Base-by-base conservation (phyloP, 495 filamentous ascomycete genomes). In the Hypoxylon fragiforme region DNA sequence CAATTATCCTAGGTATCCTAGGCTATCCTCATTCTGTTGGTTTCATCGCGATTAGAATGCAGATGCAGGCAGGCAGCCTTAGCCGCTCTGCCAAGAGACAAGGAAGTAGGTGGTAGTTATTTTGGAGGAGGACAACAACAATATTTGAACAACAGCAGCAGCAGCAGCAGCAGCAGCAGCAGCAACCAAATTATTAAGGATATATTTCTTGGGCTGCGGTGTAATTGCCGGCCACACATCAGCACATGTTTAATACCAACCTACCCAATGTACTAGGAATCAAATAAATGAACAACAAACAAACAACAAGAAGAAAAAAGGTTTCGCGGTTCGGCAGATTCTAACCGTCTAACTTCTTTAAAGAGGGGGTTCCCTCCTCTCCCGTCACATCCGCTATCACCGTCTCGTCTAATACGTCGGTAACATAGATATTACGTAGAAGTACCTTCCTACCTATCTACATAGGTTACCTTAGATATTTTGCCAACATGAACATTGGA, bases 161-260 rank as follows among this genome's bases (percentile, higher is more conserved):
- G n/a, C n/a, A n/a, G n/a, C n/a, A n/a, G n/a, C n/a, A n/a, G n/a
- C n/a, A n/a, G n/a, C n/a, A n/a, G n/a, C n/a, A n/a, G n/a, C n/a
- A n/a, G n/a, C n/a, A 34, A 45, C 36, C n/a, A 22, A 41, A 26
- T n/a, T 32, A 46, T 7, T 7, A 26, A 13, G 28, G 37, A 49
- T 62, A 43, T 22, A 62, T 56, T n/a, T n/a, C n/a, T n/a, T 44
- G 58, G 48, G 58, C 58, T 53, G 58, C 58, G 51, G 58, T 53
- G 45, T 64, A 55, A 59, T 60, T 66, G 51, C 62, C 53, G 52
- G 54, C 55, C n/a, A n/a, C n/a, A n/a, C n/a, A n/a, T n/a, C n/a
- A n/a, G n/a, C n/a, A n/a, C n/a, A n/a, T n/a, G n/a, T n/a, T n/a
- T n/a, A n/a, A n/a, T n/a, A n/a, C n/a, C n/a, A n/a, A n/a, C n/a